Percentiles rank a stretch among this genome's conserved stretches.
Conservation (phyloP, 805 yeast genomes). For the Myxozyma neotropica region DNA sequence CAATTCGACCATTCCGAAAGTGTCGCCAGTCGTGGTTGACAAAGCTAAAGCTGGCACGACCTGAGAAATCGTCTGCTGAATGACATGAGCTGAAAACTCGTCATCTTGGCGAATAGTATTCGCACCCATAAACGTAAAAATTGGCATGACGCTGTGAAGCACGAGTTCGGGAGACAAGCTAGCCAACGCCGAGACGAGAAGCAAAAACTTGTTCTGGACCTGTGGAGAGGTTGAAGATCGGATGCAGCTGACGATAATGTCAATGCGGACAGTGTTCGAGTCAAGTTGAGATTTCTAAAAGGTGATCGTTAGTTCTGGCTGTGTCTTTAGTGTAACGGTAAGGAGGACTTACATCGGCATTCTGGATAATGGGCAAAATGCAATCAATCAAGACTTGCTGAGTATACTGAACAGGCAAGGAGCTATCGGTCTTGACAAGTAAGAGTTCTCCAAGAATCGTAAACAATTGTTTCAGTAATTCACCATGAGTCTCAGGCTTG, state of each 20-base stretch:
- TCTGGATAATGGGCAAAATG: slow-evolving; percentile 68
- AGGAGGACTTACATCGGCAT: slow-evolving; percentile 40
- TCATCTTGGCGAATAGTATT: slow-evolving; percentile 96
- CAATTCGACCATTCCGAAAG: slow-evolving; percentile 46
- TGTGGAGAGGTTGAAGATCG: slow-evolving; percentile 90
- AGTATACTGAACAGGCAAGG: slow-evolving; percentile 84
- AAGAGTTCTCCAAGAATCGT: slow-evolving; percentile 46
- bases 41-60: slow-evolving; percentile 88
- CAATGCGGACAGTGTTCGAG: slow-evolving; percentile 76
- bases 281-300: slow-evolving; percentile 47
- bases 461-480: slow-evolving; percentile 42
- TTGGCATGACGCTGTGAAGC: slow-evolving; percentile 98
- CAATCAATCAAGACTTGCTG: slow-evolving; percentile 90
- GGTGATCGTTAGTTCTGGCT: not conserved
- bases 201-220: slow-evolving; percentile 82
- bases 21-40: slow-evolving; percentile 34
- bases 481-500: slow-evolving; percentile 38
- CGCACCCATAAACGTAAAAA: slow-evolving; percentile 98
- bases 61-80: slow-evolving; percentile 84
- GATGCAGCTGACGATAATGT: slow-evolving; percentile 85
- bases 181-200: slow-evolving; percentile 87
- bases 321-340: not conserved
- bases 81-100: slow-evolving; percentile 88
- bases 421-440: slow-evolving; percentile 84
- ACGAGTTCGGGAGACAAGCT: slow-evolving; percentile 87